Evolutionary conservation across 768 basidiomycete species (phyloP), one percentile per base, ranked within the genome.

Genomic region (Daedalea quercina): DNA sequence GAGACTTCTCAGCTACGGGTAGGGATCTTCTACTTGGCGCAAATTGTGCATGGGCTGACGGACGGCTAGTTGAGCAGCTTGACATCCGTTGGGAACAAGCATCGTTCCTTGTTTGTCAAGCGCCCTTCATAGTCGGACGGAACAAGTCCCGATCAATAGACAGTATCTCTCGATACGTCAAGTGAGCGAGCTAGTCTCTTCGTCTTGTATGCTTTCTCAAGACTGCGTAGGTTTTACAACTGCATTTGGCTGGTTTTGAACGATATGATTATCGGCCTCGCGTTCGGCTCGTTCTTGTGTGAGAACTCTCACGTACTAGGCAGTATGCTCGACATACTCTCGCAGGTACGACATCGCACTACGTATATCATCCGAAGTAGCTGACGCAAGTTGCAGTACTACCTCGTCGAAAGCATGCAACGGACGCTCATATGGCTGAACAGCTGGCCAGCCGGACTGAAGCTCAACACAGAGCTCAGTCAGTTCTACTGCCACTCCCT

Each of bases 391-490:
- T 22, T 22, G 2, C 41, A 60, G 79, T 73, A 53, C 54, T 28
- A 69, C 73, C 54, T 83, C 1, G 70, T 87, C 4, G 63, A 72
- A 2, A 68, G 71, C 45, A 65, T 87, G 9, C 76, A 78, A 41
- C 69, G 71, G 15, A 73, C 77, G 0, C 73, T 97, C 1, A 60
- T 74, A 1, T 97, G 94, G 94, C 76, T 99, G 12, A 88, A 96
- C 65, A 82, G 87, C 55, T 98, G 95, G 95, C 95, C 95, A 0
- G 93, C 85, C 1, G 95, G 96, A 1, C 71, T 99, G 37, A 99
- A 99, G 68, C 82, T 99, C 49, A 98, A 98, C 63, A 90, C 91
- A 0, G 90, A 97, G 60, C 77, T 99, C n/a, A 90, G 91, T 59
- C 73, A 76, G 23, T 87, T 96, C 64, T 87, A 91, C 61, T 81